These are phyloP conservation scores for Phytophthora cactorum DNA, from an alignment of 352 stramenopile species.

Conservation along the genomic window DNA sequence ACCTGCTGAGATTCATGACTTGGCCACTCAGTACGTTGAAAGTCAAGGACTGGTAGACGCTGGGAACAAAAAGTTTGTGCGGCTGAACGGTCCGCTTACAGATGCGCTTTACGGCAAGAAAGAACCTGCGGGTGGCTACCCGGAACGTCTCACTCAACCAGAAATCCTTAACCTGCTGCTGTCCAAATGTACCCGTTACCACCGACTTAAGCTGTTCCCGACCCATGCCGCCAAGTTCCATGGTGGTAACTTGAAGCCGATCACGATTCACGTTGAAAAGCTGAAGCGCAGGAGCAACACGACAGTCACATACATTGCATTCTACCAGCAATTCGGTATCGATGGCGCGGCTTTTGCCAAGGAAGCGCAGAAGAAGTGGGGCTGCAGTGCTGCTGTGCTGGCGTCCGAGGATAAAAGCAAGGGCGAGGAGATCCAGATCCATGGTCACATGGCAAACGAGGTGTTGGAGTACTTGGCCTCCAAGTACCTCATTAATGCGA, in stretches of 20 bases:
- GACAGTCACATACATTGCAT: slow-evolving; percentile 70
- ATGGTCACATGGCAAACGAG: slow-evolving; percentile 84
- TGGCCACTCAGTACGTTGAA: slow-evolving; percentile 70
- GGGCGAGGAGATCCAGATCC: slow-evolving; percentile 77
- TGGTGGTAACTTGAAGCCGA: slow-evolving; percentile 59
- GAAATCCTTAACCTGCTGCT: slow-evolving; percentile 62
- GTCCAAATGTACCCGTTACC: slow-evolving; percentile 71
- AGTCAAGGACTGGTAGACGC: slow-evolving; percentile 58
- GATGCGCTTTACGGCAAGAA: slow-evolving; percentile 84
- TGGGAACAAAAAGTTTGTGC: slow-evolving; percentile 73
- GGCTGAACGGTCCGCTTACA: slow-evolving; percentile 65
- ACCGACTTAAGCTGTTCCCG: slow-evolving; percentile 74
- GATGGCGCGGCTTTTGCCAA: slow-evolving; percentile 73
- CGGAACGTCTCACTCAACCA: slow-evolving; percentile 56
- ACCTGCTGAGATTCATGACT: slow-evolving; percentile 55
- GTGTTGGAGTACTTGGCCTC: slow-evolving; percentile 66
- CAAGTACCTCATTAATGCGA: slow-evolving; percentile 75
- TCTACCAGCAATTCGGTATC: slow-evolving; percentile 85
- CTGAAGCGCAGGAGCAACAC: slow-evolving; percentile 80
- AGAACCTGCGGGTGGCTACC: slow-evolving; percentile 58
- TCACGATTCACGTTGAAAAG: slow-evolving; percentile 71
- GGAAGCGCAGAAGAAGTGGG: slow-evolving; percentile 86
- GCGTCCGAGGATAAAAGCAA: slow-evolving; percentile 65
- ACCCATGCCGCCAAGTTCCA: slow-evolving; percentile 71
- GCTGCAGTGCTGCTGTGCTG: slow-evolving; percentile 68